These are phyloP conservation scores for Macrophomina phaseolina DNA, from an alignment of 2,329 filamentous ascomycete genomes.

Conservation along the genomic window DNA sequence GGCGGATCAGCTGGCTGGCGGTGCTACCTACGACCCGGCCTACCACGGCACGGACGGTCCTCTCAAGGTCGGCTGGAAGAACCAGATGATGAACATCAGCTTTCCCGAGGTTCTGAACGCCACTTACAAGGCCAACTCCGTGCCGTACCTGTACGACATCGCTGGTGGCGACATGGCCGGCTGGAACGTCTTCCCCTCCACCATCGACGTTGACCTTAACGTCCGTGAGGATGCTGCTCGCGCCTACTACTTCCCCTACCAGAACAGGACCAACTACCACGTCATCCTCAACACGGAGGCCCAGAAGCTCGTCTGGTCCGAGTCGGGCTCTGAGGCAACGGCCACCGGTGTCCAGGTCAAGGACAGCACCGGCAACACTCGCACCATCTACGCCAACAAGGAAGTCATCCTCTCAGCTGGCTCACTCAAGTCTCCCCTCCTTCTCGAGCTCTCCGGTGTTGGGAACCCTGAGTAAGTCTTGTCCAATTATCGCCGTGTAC, in stretches of 20 bases:
- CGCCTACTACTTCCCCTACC: slow-evolving; percentile 54
- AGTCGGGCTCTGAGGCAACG: slow-evolving; percentile 21
- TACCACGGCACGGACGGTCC: slow-evolving; percentile 36
- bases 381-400: slow-evolving; percentile 32
- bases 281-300: slow-evolving; percentile 52
- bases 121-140: slow-evolving; percentile 42
- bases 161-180: slow-evolving; percentile 54
- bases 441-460: slow-evolving; percentile 46
- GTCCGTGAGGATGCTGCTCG: slow-evolving; percentile 55
- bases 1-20: slow-evolving; percentile 31
- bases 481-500: neutral
- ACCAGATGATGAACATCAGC: slow-evolving; percentile 35
- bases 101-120: slow-evolving; percentile 42
- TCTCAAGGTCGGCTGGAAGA: slow-evolving; percentile 39
- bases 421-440: slow-evolving; percentile 39
- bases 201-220: slow-evolving; percentile 45
- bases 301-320: slow-evolving; percentile 47
- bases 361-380: slow-evolving; percentile 30
- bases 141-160: slow-evolving; percentile 49
- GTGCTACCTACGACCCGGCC: slow-evolving; percentile 35
- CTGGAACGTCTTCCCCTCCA: slow-evolving; percentile 51
- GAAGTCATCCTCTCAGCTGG: slow-evolving; percentile 47
- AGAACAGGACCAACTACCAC: slow-evolving; percentile 49
- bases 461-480: slow-evolving; percentile 37
- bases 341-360: slow-evolving; percentile 38